Base-by-base conservation (phyloP, 2,329 filamentous ascomycete species). In the Penicillium sp. region DNA sequence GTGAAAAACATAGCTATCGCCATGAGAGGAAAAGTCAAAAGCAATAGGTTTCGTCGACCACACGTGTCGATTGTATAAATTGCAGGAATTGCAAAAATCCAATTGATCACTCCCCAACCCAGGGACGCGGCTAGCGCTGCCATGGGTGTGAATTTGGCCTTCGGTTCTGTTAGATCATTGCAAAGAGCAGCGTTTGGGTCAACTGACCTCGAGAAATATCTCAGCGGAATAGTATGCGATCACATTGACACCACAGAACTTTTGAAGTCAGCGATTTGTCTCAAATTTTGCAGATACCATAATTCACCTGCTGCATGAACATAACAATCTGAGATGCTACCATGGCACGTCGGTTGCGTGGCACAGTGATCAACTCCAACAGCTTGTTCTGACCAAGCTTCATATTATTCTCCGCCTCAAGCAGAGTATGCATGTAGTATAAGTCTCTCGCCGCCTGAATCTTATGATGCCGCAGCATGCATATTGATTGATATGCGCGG, bases 21-120 rank as follows among this genome's bases (percentile, higher is more conserved):
- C 86, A 89, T 88, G 16, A 88, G 70, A 0, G 86, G 86, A 64
- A 88, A 87, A 0, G 85, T 88, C 1, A 78, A 77, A 4, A 88
- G 75, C 1, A 88, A 77, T 7, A 88, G 74, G 58, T 85, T 85
- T 18, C 86, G 79, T 3, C 87, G 81, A 6, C 86, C 87, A 54
- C 86, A 88, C 0, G 81, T 87, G 64, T 89, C 86, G 58, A 88
- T 88, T 5, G 84, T 87, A 66, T 83, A 86, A 44, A 88, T 73
- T 3, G 84, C 84, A 0, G 83, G 83, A 11, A 86, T 74, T 14
- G 85, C 84, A 57, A 87, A 87, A 34, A 88, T 67, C 73, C 82
- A 88, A 66, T 88, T 88, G 64, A 88, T 80, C 46, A 86, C 73
- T 0, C 84, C 84, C 42, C 85, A 79, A 3, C 84, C 84, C 4